Percentiles rank a stretch among this genome's conserved stretches.
phyloP scores from a whole-genome alignment of 352 stramenopile genomes.

The Albugo laibachii region DNA sequence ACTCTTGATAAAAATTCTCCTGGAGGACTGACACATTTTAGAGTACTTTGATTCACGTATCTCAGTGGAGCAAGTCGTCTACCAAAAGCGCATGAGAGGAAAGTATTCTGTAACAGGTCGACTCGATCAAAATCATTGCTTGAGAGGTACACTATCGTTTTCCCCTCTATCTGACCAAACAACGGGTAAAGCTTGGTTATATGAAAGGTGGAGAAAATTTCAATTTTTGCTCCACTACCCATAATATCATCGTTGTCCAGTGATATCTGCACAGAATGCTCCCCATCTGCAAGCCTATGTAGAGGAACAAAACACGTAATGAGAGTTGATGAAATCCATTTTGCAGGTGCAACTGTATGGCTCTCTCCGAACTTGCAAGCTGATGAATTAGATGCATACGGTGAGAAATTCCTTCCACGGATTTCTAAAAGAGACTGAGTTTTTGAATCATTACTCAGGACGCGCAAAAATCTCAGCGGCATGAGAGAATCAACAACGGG shows the following conservation, averaged over 20 bases:
- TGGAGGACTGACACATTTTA: slow-evolving; percentile 2
- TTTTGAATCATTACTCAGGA: not conserved
- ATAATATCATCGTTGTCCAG: not conserved
- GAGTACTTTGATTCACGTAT: slow-evolving; percentile 1
- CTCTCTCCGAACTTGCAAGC: not conserved
- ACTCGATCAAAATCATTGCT: not conserved
- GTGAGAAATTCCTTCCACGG: not conserved
- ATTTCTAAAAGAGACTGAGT: not conserved
- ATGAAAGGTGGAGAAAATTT: not conserved
- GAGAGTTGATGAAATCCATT: not conserved
- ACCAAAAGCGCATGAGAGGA: no score
- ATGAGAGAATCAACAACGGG: slow-evolving; percentile 2
- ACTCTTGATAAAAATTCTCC: not conserved
- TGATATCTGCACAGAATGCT: not conserved
- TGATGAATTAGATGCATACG: not conserved
- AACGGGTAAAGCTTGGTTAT: not conserved
- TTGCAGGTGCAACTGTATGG: not conserved
- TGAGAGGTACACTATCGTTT: not conserved
- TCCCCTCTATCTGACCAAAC: not conserved
- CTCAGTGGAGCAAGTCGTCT: not conserved
- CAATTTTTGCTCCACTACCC: not conserved
- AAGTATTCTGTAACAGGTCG: no score
- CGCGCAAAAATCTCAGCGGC: slow-evolving; percentile 1
- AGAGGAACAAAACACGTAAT: not conserved
- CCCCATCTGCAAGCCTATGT: not conserved